Conservation (phyloP, 306 rosid genomes). For the Cicer chorassanicum region DNA sequence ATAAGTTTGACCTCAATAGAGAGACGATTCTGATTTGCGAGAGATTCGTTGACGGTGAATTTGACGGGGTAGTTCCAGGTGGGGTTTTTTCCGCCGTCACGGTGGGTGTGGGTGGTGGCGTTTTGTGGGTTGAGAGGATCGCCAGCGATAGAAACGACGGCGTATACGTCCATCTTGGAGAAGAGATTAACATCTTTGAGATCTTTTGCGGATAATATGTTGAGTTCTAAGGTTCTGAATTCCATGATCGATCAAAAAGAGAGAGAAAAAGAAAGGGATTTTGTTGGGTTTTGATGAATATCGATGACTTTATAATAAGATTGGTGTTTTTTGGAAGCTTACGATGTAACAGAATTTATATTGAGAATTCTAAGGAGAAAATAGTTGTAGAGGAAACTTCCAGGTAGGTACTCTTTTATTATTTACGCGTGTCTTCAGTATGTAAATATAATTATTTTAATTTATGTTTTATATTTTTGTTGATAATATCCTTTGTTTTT, state of each 20-base stretch:
- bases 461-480: not conserved
- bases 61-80: conserved; percentile 64
- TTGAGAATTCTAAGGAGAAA: not conserved
- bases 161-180: conserved; percentile 82
- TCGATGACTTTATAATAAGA: not conserved
- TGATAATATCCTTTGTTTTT: too few species aligned
- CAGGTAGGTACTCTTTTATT: not conserved
- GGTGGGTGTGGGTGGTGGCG: conserved; percentile 52
- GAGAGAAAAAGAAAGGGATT: not conserved
- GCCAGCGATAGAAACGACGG: conserved; percentile 64
- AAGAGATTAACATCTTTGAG: conserved; percentile 68
- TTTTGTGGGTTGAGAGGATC: conserved; percentile 41
- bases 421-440: not conserved
- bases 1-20: conserved; percentile 54
- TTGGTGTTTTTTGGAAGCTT: not conserved
- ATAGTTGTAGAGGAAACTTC: not conserved
- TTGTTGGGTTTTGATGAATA: not conserved
- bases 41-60: conserved; percentile 55
- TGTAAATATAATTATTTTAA: too few species aligned
- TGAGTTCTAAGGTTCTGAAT: conserved; percentile 61
- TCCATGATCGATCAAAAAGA: conserved; percentile 43
- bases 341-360: not conserved
- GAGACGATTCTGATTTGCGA: conserved; percentile 54
- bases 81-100: conserved; percentile 58
- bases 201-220: conserved; percentile 68